Percentiles rank a stretch among this genome's conserved stretches.
Conservation (phyloP, 257 asterid species). For the Mentha longifolia region DNA sequence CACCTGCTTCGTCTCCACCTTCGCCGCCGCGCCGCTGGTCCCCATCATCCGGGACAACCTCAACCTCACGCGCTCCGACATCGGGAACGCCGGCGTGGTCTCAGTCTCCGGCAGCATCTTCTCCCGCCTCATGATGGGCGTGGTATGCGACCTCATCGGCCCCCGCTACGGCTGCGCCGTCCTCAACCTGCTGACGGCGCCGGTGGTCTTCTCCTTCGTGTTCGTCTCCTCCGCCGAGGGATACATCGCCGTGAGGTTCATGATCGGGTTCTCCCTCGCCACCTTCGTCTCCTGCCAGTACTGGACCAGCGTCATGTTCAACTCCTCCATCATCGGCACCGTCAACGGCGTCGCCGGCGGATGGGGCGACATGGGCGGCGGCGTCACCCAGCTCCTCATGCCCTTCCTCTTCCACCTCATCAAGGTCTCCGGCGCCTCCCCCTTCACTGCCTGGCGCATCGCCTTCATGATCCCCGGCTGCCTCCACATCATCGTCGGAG, state of each 20-base stretch:
- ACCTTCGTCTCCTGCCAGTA: constrained; percentile 54
- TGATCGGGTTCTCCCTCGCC: constrained; percentile 54
- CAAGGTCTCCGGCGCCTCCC: constrained; percentile 40
- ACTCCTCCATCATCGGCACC: constrained; percentile 44
- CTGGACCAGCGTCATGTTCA: constrained; percentile 52
- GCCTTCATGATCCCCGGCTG: constrained; percentile 51
- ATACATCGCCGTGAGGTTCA: constrained; percentile 44
- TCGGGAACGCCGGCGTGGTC: constrained; percentile 72
- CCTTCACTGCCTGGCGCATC: constrained; percentile 54
- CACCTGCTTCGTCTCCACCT: constrained; percentile 68
- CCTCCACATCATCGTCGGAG: constrained; percentile 45
- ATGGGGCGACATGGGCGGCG: constrained; percentile 63
- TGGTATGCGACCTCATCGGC: constrained; percentile 56
- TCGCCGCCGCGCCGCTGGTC: constrained; percentile 70
- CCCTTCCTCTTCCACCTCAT: constrained; percentile 48
- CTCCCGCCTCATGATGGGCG: constrained; percentile 71
- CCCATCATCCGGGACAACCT: constrained; percentile 70
- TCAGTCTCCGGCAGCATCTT: constrained; percentile 67
- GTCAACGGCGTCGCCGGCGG: constrained; percentile 55
- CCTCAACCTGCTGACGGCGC: constrained; percentile 47
- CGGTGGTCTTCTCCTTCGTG: constrained; percentile 45
- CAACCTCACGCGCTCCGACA: constrained; percentile 49
- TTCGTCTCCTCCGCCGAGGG: constrained; percentile 41
- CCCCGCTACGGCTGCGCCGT: constrained; percentile 56
- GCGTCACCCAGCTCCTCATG: constrained; percentile 50